These are phyloP conservation scores for Epichloe scottii DNA, from an alignment of 2,329 filamentous ascomycete genomes.

Conservation along the genomic window DNA sequence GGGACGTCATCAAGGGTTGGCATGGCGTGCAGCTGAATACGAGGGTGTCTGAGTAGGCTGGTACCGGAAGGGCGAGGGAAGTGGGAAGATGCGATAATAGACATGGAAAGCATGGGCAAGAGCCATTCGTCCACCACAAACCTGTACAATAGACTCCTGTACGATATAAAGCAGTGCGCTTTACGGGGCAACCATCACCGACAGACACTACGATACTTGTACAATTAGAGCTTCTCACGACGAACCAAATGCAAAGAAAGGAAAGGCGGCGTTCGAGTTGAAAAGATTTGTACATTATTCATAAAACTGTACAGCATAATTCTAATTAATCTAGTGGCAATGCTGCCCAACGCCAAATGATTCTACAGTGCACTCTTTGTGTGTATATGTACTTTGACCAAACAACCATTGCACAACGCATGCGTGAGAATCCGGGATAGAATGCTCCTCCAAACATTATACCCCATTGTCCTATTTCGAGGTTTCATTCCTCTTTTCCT, in stretches of 20 bases:
- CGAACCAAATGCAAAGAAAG: too few species aligned
- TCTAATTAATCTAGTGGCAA: slow-evolving; percentile 1
- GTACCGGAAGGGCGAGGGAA: neutral
- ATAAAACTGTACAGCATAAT: slow-evolving; percentile 2
- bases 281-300: neutral
- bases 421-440: neutral
- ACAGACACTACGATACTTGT: neutral
- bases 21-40: slow-evolving; percentile 75
- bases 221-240: too few species aligned
- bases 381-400: neutral
- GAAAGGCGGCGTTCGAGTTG: too few species aligned
- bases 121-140: too few species aligned
- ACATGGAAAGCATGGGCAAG: neutral
- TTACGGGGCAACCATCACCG: neutral
- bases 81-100: neutral
- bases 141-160: neutral
- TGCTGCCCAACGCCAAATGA: slow-evolving; percentile 3
- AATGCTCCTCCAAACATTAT: slow-evolving; percentile 6
- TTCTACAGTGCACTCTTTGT: slow-evolving; percentile 4
- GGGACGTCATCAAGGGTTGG: slow-evolving; percentile 67
- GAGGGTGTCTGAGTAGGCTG: slow-evolving; percentile 27
- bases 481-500: neutral
- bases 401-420: neutral
- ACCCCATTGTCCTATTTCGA: neutral
- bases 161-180: neutral